Conservation (phyloP, 2,329 filamentous ascomycete genomes). For the Alternaria sp. region DNA sequence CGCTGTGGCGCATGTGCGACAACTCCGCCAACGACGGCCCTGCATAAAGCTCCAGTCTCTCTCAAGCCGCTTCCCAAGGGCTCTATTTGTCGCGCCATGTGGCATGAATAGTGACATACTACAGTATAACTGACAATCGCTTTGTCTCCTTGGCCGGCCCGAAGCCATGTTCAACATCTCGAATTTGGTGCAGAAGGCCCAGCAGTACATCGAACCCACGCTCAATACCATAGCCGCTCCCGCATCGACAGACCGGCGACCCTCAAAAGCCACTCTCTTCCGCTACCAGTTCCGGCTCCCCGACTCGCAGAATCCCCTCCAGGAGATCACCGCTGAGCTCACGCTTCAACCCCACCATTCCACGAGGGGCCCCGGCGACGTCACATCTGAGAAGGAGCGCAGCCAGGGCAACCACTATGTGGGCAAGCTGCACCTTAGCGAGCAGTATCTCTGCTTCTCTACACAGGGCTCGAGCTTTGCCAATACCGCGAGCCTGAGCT, state of each 20-base stretch:
- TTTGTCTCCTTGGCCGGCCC: slow-evolving; percentile 23
- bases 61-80: slow-evolving; percentile 24
- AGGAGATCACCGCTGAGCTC: slow-evolving; percentile 96
- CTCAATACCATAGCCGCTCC: slow-evolving; percentile 71
- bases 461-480: slow-evolving; percentile 90
- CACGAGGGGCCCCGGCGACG: slow-evolving; percentile 54
- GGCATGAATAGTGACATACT: slow-evolving; percentile 21
- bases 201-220: slow-evolving; percentile 91
- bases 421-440: slow-evolving; percentile 91
- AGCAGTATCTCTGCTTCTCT: slow-evolving; percentile 95
- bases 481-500: slow-evolving; percentile 78
- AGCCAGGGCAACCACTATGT: slow-evolving; percentile 85
- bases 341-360: slow-evolving; percentile 77
- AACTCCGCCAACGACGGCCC: slow-evolving; percentile 16
- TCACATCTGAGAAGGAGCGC: slow-evolving; percentile 67
- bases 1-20: slow-evolving; percentile 18
- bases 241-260: slow-evolving; percentile 75
- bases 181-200: slow-evolving; percentile 92
- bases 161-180: slow-evolving; percentile 63
- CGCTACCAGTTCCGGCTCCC: slow-evolving; percentile 96
- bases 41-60: slow-evolving; percentile 24
- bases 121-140: slow-evolving; percentile 23
- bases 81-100: slow-evolving; percentile 39
- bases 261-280: slow-evolving; percentile 91
- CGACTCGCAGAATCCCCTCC: slow-evolving; percentile 87